These are phyloP conservation scores for Eutypa lata DNA, from an alignment of 2,329 filamentous ascomycete genomes.

Conservation along the genomic window DNA sequence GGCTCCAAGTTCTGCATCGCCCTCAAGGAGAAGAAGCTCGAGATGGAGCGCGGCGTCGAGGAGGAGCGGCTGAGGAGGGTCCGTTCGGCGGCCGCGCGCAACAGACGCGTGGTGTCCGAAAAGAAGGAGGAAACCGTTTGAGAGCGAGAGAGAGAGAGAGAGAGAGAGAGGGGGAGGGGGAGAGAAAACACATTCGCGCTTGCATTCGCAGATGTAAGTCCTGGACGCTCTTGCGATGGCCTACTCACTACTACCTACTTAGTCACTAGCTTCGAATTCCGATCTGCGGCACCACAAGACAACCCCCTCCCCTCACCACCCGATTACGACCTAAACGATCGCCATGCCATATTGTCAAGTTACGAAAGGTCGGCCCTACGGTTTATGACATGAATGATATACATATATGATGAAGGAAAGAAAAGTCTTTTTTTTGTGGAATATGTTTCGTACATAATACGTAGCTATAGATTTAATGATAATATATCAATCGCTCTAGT, in stretches of 20 bases:
- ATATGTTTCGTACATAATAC: neutral
- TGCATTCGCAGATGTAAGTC: neutral
- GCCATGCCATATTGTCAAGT: too few relatives aligned
- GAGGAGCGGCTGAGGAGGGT: slow-evolving; percentile 23
- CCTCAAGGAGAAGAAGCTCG: slow-evolving; percentile 48
- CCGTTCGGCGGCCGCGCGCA: slow-evolving; percentile 4
- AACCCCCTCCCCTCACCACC: too few relatives aligned
- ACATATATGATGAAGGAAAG: too few relatives aligned
- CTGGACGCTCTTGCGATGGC: neutral
- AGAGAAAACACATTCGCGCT: neutral
- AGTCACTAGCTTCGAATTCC: neutral
- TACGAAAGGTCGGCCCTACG: too few relatives aligned
- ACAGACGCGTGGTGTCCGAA: neutral
- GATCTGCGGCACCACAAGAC: too few relatives aligned
- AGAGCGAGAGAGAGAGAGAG: too few relatives aligned
- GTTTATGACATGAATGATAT: too few relatives aligned
- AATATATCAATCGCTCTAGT: too few relatives aligned
- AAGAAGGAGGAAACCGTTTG: slow-evolving; percentile 9
- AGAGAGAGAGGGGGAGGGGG: too few relatives aligned
- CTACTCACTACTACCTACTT: neutral
- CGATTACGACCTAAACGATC: too few relatives aligned
- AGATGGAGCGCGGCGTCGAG: slow-evolving; percentile 39
- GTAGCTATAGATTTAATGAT: neutral
- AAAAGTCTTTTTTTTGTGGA: too few relatives aligned
- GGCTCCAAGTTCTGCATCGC: slow-evolving; percentile 61